These are phyloP conservation scores for Pezicula neosporulosa DNA, from an alignment of 2,329 filamentous ascomycete species.

Conservation along the genomic window DNA sequence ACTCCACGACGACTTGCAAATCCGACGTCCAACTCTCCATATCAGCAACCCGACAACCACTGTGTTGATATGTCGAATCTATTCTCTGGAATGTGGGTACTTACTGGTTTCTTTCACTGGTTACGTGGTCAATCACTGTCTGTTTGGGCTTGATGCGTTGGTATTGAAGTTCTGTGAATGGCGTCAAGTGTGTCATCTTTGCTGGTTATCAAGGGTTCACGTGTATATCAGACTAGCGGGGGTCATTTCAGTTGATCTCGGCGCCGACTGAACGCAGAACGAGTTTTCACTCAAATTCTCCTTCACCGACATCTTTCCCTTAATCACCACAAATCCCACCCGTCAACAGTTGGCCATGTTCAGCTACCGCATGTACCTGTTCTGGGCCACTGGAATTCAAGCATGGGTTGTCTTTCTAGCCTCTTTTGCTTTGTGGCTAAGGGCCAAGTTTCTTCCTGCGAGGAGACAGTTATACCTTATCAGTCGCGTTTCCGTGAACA, in stretches of 20 bases:
- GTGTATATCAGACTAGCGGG: too few relatives aligned
- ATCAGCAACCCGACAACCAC: not conserved
- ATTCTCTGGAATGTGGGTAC: constrained; percentile 31
- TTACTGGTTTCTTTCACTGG: too few relatives aligned
- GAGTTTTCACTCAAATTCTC: too few relatives aligned
- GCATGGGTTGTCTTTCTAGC: too few relatives aligned
- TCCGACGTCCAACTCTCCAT: not conserved
- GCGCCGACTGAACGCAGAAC: not conserved
- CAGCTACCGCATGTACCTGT: too few relatives aligned
- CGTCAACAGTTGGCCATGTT: too few relatives aligned
- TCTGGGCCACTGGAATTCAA: too few relatives aligned
- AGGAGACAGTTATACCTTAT: not conserved
- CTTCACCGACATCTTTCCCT: too few relatives aligned
- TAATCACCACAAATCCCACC: too few relatives aligned
- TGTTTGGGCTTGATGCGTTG: not conserved
- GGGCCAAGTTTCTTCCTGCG: not conserved
- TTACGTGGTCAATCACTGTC: too few relatives aligned
- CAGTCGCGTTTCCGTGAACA: not conserved
- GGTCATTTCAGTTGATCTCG: not conserved
- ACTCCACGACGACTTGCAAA: not conserved
- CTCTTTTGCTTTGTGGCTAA: not conserved
- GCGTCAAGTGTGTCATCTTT: not conserved
- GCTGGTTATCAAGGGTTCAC: not conserved
- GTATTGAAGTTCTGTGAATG: not conserved
- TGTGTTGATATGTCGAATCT: constrained; percentile 26